These are phyloP conservation scores for Chlorella sp. DNA, from an alignment of 139 green algal species.

Conservation along the genomic window DNA sequence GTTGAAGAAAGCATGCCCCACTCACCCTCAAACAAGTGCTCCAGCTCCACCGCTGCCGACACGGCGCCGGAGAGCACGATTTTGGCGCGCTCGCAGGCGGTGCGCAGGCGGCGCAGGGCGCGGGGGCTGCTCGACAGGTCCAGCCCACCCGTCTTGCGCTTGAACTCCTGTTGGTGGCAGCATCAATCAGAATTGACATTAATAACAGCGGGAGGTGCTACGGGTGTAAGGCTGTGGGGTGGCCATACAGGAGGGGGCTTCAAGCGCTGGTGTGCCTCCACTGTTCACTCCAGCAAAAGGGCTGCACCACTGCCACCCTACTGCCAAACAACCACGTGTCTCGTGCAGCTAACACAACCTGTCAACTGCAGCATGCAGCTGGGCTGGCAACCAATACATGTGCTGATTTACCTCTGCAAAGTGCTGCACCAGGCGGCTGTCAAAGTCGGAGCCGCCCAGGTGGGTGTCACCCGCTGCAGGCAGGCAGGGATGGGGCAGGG, in stretches of 20 bases:
- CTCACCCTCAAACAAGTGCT: conserved; percentile 93
- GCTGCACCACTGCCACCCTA: not conserved
- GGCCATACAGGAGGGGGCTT: too few relatives aligned
- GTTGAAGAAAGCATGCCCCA: too few relatives aligned
- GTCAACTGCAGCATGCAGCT: conserved; percentile 93
- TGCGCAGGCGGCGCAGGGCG: conserved; percentile 75
- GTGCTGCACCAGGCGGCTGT: conserved; percentile 93
- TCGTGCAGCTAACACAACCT: too few relatives aligned
- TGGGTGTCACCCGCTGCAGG: conserved; percentile 95
- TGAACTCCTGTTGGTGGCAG: conserved; percentile 26
- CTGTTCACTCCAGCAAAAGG: not conserved
- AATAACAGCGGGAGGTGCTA: too few relatives aligned
- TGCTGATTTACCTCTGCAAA: conserved; percentile 64
- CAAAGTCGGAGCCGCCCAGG: conserved; percentile 98
- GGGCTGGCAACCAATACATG: not conserved
- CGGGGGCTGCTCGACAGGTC: conserved; percentile 37
- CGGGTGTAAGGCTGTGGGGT: too few relatives aligned
- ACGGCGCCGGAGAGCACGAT: conserved; percentile 53
- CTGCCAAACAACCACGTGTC: too few relatives aligned
- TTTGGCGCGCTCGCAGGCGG: conserved; percentile 85
- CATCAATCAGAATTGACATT: too few relatives aligned
- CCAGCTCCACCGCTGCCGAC: conserved; percentile 97
- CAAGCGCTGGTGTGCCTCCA: too few relatives aligned
- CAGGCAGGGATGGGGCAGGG: conserved; percentile 89
- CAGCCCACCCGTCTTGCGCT: conserved; percentile 19